These are phyloP conservation scores for Geosmithia putterillii DNA, from an alignment of 2,329 filamentous ascomycete genomes.

Conservation along the genomic window DNA sequence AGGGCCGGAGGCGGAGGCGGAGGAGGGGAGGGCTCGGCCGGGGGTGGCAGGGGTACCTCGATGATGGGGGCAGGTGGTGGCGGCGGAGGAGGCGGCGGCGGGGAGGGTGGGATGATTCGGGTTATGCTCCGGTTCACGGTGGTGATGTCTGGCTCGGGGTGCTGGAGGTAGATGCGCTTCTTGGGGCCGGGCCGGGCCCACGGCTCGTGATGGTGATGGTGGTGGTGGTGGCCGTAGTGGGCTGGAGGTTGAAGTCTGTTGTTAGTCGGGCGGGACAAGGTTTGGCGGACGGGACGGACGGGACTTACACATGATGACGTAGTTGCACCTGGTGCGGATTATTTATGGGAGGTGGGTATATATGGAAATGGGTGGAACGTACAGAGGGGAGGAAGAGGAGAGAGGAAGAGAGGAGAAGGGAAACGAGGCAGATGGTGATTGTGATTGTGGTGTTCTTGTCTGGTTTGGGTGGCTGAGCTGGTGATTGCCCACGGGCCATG, in stretches of 20 bases:
- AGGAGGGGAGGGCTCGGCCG: conserved; percentile 7
- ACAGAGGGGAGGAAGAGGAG: neutral
- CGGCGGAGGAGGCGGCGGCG: conserved; percentile 12
- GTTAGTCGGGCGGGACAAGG: no score
- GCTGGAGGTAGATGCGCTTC: conserved; percentile 29
- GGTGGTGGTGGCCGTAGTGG: neutral
- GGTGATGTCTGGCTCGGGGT: conserved; percentile 24
- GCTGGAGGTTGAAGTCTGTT: neutral
- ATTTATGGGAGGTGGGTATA: no score
- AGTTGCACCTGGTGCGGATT: no score
- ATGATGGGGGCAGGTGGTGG: conserved; percentile 6
- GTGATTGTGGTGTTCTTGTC: no score
- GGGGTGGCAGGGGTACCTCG: conserved; percentile 8
- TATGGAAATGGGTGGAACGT: neutral
- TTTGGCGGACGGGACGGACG: no score
- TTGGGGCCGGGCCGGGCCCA: conserved; percentile 11
- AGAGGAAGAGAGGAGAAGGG: neutral
- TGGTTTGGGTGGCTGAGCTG: neutral
- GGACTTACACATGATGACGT: no score
- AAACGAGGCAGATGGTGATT: neutral
- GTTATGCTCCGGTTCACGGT: conserved; percentile 22
- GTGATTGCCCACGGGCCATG: neutral
- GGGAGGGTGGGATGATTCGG: conserved; percentile 21
- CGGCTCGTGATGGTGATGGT: neutral
- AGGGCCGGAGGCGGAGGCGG: conserved; percentile 10